Evolutionary conservation across 2,329 filamentous ascomycete species (phyloP), one percentile per base, ranked within the genome.

Genomic region (Xylaria sp.): DNA sequence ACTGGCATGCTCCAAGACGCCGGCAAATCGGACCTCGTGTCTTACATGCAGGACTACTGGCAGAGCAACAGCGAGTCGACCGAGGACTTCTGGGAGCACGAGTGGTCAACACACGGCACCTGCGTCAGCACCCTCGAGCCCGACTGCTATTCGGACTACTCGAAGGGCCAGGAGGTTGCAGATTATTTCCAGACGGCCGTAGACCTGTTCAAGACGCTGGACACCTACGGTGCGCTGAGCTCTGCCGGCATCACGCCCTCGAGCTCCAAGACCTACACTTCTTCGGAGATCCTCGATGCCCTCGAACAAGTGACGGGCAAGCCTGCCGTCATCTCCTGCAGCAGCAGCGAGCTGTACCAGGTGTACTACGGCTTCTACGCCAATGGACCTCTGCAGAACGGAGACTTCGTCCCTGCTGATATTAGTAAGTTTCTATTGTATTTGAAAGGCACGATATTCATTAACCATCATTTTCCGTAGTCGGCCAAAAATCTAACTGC

Each of bases 81-180:
- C 72, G 86, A 90, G 74, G 81, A 80, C 12, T 88, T 94, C 73
- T 94, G 91, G 91, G 83, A 91, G 77, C 91, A 93, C 78, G 91
- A 94, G 79, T 94, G 89, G 88, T 83, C 84, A 72, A 94, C 92
- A 78, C 92, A 94, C 77, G 92, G 92, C 64, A 86, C 84, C n/a
- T 93, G 91, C 80, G 88, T 93, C 72, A 89, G 84, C 74, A 94
- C 92, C 0, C 84, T 94, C 10, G 84, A 90, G 56, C 87, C 91
- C 0, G 79, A 80, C 20, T 94, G 92, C 83, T 94, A 93, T 80
- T 80, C 81, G 3, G 77, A 82, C 74, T 91, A 92, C 78, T 79
- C 83, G 64, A 79, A 86, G 0, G 86, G 86, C 12, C 84, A 91
- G 69, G 92, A 93, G 75, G 89, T 90, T 0, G 85, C 88, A 13